Base-by-base conservation (phyloP, 1,284 basidiomycete genomes). In the Rhodotorula sp. region DNA sequence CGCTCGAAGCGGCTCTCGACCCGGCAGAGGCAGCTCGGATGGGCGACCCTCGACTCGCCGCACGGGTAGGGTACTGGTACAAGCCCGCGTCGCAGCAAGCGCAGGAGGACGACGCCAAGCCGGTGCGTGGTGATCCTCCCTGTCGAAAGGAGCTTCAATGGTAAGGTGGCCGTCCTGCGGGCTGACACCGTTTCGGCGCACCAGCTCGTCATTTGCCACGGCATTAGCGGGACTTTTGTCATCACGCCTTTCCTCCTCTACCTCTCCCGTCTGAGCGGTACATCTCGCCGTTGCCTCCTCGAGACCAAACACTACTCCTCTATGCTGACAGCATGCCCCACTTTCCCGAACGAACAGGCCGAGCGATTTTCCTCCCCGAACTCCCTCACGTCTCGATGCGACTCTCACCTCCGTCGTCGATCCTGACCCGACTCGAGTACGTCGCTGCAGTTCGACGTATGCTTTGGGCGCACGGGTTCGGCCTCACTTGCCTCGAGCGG, bases 401-500 rank as follows among this genome's bases (percentile, higher is more conserved):
- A 10, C 70, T 74, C n/a, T 59, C 64, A 3, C 62, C 72, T 0
- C 71, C 72, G 1, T 68, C 66, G 0, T 29, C 71, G 0, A 75
- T 74, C 61, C 58, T 67, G 10, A 69, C 69, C 26, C 64, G 67
- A 29, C 46, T 60, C n/a, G 72, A 75, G 29, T 68, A 69, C 49
- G 69, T 74, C 46, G 72, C 71, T 8, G 58, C 69, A 30, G 64
- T 62, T 1, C 67, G 74, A 3, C 55, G 69, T 1, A 71, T 71
- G 69, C 60, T 75, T 0, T 74, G 72, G 69, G 58, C 68, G 29
- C 74, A 75, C 58, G 74, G 74, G 4, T 75, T 74, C 42, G 73
- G 73, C 17, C 33, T 72, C 10, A 71, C 69, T 5, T 57, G 51
- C n/a, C 66, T 67, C 49, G 65, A 66, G 7, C 60, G 48, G 20